Conservation (phyloP, 176 grass and related monocot species). For the Ampelocalamus luodianensis region DNA sequence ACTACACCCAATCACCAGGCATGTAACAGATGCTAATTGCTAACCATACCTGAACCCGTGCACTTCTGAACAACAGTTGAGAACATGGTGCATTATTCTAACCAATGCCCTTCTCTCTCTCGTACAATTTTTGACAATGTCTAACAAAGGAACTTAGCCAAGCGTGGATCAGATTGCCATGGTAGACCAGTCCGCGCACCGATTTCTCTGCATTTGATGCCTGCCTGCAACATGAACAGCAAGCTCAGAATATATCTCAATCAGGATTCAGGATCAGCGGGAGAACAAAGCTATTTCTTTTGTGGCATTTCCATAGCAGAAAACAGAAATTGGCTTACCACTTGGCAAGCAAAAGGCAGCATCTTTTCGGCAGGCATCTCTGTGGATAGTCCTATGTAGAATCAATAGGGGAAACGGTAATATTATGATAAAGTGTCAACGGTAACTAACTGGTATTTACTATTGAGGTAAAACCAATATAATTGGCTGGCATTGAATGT, state of each 20-base stretch:
- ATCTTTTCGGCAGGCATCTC: conserved; percentile 46
- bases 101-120: neutral
- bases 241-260: neutral
- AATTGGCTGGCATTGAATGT: neutral
- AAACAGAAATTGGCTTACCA: conserved; percentile 41
- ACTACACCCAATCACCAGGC: neutral
- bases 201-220: conserved; percentile 36
- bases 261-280: conserved; percentile 2
- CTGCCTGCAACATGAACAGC: conserved; percentile 25
- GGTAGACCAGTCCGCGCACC: conserved; percentile 44
- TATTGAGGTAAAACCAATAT: conserved; percentile 11
- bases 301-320: neutral
- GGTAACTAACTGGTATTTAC: neutral
- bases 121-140: neutral
- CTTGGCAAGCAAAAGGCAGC: conserved; percentile 56
- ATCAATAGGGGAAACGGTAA: neutral
- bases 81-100: conserved; percentile 18
- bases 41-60: neutral
- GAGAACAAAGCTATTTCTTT: neutral
- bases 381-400: conserved; percentile 38
- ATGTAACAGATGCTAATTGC: neutral
- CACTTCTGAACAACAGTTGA: neutral
- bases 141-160: conserved; percentile 38
- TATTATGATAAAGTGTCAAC: neutral
- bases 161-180: conserved; percentile 35